Evolutionary conservation across 768 basidiomycete genomes (phyloP).

Genomic region (Agaricus sinodeliciosus): DNA sequence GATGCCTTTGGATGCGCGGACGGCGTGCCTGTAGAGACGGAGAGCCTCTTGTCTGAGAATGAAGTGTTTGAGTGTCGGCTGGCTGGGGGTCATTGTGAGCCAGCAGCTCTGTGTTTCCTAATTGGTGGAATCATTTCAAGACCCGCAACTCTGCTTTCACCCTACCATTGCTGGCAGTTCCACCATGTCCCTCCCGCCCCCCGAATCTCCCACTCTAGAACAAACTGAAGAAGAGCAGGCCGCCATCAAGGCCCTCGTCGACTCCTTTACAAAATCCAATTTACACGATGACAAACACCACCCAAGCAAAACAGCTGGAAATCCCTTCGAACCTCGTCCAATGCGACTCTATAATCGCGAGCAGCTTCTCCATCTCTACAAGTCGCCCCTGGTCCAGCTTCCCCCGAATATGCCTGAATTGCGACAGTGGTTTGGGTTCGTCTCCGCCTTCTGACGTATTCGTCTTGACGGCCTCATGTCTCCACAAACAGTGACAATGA

Average conservation of each 20-base stretch:
- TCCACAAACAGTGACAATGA: conserved; percentile 50
- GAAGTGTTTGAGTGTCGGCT: conserved; percentile 64
- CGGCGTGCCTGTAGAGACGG: conserved; percentile 56
- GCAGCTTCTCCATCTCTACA: conserved; percentile 61
- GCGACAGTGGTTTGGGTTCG: conserved; percentile 87
- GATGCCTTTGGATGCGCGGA: conserved; percentile 63
- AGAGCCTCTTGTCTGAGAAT: conserved; percentile 59
- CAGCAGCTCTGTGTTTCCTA: conserved; percentile 12
- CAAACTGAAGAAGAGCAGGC: conserved; percentile 12
- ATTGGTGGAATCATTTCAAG: conserved; percentile 28
- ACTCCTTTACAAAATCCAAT: conserved; percentile 13
- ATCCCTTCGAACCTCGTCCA: conserved; percentile 28
- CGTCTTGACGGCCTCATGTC: conserved; percentile 20
- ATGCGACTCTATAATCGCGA: conserved; percentile 64
- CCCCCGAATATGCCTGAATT: conserved; percentile 76
- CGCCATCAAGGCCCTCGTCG: conserved; percentile 15
- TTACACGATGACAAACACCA: conserved; percentile 3
- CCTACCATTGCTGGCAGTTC: conserved; percentile 7
- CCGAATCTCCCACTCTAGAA: conserved; percentile 10
- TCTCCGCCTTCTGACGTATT: conserved; percentile 12
- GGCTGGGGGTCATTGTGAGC: conserved; percentile 16
- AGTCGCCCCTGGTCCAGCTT: conserved; percentile 67
- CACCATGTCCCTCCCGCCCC: conserved; percentile 17
- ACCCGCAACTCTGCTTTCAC: conserved; percentile 24
- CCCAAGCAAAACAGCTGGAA: background rate